Conservation (phyloP, 805 yeast genomes). For the Metschnikowia lachancei region DNA sequence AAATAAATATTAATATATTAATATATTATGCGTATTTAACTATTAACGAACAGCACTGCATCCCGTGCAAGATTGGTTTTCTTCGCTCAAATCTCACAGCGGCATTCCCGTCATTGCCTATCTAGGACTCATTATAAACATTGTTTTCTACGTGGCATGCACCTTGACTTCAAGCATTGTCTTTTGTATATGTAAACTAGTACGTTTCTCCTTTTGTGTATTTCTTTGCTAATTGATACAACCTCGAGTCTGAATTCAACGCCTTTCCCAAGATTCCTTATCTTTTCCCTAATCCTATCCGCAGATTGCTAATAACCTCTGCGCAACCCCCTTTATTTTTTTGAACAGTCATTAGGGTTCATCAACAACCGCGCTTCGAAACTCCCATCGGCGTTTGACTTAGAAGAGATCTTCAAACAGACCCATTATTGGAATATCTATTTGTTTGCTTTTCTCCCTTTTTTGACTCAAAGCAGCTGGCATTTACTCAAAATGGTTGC, state of each 20-base stretch:
- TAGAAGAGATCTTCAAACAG: no score
- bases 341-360: neutral
- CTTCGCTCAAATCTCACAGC: neutral
- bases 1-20: no score
- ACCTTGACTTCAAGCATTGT: neutral
- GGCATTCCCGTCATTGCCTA: slow-evolving; percentile 4
- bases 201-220: no score
- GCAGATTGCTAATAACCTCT: neutral
- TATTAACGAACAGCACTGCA: no score
- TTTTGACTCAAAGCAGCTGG: neutral
- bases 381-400: no score
- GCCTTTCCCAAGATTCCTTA: neutral
- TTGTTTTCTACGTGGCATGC: slow-evolving; percentile 1
- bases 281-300: neutral
- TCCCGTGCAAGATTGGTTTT: slow-evolving; percentile 1
- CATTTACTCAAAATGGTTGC: slow-evolving; percentile 3
- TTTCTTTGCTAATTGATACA: neutral
- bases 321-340: neutral
- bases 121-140: slow-evolving; percentile 9
- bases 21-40: no score
- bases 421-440: no score
- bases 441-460: neutral
- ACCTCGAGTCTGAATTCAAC: neutral
- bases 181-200: neutral
- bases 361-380: no score